Evolutionary conservation across 768 basidiomycete species (phyloP), one percentile per base, ranked within the genome.

Genomic region (Tricholoma sp.): DNA sequence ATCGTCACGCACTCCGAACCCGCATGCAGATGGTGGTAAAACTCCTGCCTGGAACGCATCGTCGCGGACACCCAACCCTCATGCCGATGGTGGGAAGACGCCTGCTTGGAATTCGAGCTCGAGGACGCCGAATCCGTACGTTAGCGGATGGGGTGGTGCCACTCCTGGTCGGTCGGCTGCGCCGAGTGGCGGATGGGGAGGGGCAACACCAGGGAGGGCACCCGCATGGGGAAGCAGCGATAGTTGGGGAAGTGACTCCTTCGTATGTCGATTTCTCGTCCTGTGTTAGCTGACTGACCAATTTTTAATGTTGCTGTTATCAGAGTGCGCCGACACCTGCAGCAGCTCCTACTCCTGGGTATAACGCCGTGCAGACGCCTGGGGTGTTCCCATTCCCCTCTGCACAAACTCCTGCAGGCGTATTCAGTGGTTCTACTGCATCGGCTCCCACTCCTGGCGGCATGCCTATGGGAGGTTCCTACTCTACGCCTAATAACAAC

Each of bases 71-170:
- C 88, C 89, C 2, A 91, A 90, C 64, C 85, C 88, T 6, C 82
- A 81, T 56, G 81, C 74, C 55, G 80, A 80, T 44, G 79, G 85
- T 15, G 78, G 84, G 33, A 76, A 79, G 55, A 91, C 89, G 6
- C 89, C 89, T 0, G 86, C 85, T 13, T 87, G 85, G 80, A 80
- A 76, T 58, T 78, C 78, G 7, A 73, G 74, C 41, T 80, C 83
- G 29, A 73, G 81, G 54, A 90, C 89, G 2, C 88, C 89, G 4
- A 91, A 89, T 67, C 86, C 88, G 1, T 87, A 89, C 57, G 68
- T 75, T 13, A 68, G 68, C 50, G 71, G 80, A 58, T 70, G 71
- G 50, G 69, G 72, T 20, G 63, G 66, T 37, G 66, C 61, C 15
- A 72, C 69, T 45, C 72, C 70, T n/a, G 65, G 68, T 48, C 58